phyloP scores from a whole-genome alignment of 225 moss, liverwort and hornwort genomes.

The Pseudisothecium myosuroides region DNA sequence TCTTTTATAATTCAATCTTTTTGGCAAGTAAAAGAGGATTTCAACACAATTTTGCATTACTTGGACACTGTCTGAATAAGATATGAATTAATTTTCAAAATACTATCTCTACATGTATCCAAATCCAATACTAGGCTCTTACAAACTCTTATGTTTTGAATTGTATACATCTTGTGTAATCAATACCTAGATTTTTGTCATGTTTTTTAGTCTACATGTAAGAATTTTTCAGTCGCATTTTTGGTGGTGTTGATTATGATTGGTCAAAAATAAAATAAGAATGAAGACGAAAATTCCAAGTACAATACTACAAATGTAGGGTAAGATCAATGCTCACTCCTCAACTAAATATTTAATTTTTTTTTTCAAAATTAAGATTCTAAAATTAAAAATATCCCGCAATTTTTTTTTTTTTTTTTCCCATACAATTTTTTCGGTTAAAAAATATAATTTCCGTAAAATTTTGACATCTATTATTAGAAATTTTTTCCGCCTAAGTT shows the following conservation, averaged over 20 bases:
- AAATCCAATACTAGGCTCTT: not conserved
- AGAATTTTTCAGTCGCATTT: fast-evolving
- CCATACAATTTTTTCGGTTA: not conserved
- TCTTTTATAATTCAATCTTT: not conserved
- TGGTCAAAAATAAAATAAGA: not conserved
- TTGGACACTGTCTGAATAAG: too few species aligned
- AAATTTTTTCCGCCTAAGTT: not conserved
- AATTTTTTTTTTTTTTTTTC: too few species aligned
- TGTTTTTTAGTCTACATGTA: not conserved
- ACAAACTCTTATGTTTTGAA: not conserved
- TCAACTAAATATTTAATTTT: fast-evolving
- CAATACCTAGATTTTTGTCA: not conserved
- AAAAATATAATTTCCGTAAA: too few species aligned
- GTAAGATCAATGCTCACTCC: fast-evolving
- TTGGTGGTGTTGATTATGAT: not conserved
- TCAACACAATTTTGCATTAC: not conserved
- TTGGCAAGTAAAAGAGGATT: not conserved
- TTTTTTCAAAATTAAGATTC: too few species aligned
- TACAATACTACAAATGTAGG: fast-evolving
- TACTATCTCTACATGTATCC: fast-evolving
- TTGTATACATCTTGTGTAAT: not conserved
- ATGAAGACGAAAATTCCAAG: not conserved
- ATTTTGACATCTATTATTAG: not conserved
- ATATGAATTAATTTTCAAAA: fast-evolving
- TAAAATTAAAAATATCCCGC: not conserved